Percentiles rank a stretch among this genome's conserved stretches.
phyloP scores from a whole-genome alignment of 345 rosid species.

The Brassica carinata region DNA sequence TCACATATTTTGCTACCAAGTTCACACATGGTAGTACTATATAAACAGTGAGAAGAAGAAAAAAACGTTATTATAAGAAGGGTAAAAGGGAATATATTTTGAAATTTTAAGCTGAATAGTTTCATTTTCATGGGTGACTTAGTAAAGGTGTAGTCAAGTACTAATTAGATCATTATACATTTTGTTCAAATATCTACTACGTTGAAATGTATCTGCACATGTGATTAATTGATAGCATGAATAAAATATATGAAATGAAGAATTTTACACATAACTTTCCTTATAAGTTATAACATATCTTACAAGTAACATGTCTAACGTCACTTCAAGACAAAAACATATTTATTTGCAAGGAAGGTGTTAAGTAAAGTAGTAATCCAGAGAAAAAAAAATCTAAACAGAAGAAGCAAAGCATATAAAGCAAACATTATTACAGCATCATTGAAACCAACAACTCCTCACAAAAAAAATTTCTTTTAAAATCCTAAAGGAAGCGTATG shows the following conservation, averaged over 20 bases:
- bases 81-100: neutral
- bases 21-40: neutral
- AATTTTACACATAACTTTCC: neutral
- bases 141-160: neutral
- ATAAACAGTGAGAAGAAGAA: neutral
- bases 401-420: constrained; percentile 30
- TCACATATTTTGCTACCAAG: neutral
- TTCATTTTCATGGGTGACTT: constrained; percentile 3
- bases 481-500: constrained; percentile 39
- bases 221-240: neutral
- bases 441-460: constrained; percentile 24
- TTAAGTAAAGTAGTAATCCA: constrained; percentile 1
- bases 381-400: constrained; percentile 1
- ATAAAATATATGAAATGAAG: neutral
- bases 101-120: neutral
- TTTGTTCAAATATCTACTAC: neutral
- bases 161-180: neutral
- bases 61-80: neutral
- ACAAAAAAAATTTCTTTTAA: constrained; percentile 8
- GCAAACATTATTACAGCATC: constrained; percentile 23
- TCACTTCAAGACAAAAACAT: constrained; percentile 23
- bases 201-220: neutral
- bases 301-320: constrained; percentile 6
- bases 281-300: neutral
- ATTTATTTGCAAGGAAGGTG: constrained; percentile 5